phyloP scores from a whole-genome alignment of 2,329 filamentous ascomycete genomes.

The Coniosporium tulheliwenetii region DNA sequence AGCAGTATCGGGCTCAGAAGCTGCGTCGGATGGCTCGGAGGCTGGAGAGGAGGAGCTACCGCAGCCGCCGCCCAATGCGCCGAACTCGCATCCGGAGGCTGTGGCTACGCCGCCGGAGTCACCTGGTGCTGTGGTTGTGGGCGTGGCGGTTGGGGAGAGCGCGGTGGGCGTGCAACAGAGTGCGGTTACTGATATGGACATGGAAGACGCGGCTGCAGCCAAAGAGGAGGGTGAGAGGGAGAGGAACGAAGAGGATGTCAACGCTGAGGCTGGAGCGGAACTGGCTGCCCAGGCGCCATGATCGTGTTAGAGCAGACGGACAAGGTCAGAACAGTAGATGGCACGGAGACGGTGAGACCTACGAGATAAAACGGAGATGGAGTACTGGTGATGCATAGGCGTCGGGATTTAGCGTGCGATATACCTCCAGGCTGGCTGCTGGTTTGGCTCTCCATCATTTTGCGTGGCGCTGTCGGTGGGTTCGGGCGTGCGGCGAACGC shows the following conservation, averaged over 20 bases:
- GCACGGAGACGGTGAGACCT: too few species aligned
- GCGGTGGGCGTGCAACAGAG: too few species aligned
- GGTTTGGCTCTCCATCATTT: too few species aligned
- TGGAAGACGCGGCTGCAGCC: constrained; percentile 3
- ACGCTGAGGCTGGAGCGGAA: constrained; percentile 10
- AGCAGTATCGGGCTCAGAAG: neutral
- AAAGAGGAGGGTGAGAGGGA: constrained; percentile 15
- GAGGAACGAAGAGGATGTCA: constrained; percentile 11
- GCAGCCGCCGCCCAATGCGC: neutral
- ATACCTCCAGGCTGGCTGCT: too few species aligned
- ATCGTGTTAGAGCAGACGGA: too few species aligned
- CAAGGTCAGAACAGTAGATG: too few species aligned
- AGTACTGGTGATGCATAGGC: too few species aligned
- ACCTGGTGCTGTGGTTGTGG: neutral
- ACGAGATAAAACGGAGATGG: too few species aligned
- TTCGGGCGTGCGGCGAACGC: too few species aligned
- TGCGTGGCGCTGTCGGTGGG: too few species aligned
- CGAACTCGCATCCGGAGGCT: neutral
- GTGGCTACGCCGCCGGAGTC: neutral
- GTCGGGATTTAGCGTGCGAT: too few species aligned
- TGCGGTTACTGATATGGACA: constrained; percentile 2
- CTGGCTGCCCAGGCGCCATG: neutral
- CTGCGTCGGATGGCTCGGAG: too few species aligned
- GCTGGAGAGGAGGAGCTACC: neutral
- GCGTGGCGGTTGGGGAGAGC: neutral